These are phyloP conservation scores for Zasmidium cellare DNA, from an alignment of 2,329 filamentous ascomycete genomes.

Conservation along the genomic window DNA sequence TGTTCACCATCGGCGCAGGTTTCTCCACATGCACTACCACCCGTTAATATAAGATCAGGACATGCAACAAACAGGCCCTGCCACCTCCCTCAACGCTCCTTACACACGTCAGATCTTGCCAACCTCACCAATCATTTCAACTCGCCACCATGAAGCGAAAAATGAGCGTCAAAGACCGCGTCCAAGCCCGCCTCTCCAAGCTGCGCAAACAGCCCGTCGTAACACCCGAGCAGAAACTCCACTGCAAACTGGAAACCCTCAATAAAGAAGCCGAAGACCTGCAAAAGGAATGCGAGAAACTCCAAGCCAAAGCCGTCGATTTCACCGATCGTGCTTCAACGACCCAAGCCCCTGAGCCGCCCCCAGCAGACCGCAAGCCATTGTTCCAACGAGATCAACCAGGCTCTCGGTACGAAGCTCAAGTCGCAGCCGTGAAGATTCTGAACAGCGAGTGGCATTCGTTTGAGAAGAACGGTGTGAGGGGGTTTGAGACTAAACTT, in stretches of 20 bases:
- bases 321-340: constrained; percentile 5
- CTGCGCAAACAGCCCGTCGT: constrained; percentile 8
- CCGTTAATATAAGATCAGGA: no score
- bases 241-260: constrained; percentile 5
- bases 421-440: constrained; percentile 1
- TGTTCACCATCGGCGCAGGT: neutral
- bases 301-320: neutral
- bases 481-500: constrained; percentile 3
- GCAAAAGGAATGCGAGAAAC: neutral
- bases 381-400: constrained; percentile 9
- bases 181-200: constrained; percentile 3
- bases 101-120: neutral
- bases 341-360: constrained; percentile 3
- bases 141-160: neutral
- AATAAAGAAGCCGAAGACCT: constrained; percentile 5
- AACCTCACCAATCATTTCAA: neutral
- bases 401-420: constrained; percentile 8
- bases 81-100: neutral
- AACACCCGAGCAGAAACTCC: constrained; percentile 7
- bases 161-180: neutral
- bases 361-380: constrained; percentile 7
- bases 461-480: constrained; percentile 1
- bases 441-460: constrained; percentile 6
- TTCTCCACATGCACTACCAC: neutral
- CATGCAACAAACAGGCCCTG: neutral